phyloP scores from a whole-genome alignment of 2,329 filamentous ascomycete species.

The Plenodomus biglobosus region DNA sequence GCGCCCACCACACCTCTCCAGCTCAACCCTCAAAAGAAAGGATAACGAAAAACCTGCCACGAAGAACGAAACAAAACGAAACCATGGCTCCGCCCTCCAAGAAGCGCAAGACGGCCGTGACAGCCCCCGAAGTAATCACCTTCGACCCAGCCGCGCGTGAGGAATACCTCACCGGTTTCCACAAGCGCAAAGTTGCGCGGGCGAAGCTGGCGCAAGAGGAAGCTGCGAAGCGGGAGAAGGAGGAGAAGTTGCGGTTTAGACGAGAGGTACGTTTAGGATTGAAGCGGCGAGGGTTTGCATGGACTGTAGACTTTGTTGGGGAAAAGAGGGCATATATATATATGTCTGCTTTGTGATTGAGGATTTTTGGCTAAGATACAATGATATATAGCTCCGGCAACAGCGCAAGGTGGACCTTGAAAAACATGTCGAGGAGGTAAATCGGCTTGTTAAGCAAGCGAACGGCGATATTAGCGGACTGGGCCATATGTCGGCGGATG shows the following conservation, averaged over 20 bases:
- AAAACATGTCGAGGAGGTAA: slow-evolving; percentile 76
- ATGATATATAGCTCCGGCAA: slow-evolving; percentile 68
- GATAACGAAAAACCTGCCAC: too few relatives aligned
- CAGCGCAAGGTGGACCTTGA: slow-evolving; percentile 80
- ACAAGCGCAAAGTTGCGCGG: slow-evolving; percentile 88
- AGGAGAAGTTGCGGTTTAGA: slow-evolving; percentile 73
- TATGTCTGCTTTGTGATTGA: too few relatives aligned
- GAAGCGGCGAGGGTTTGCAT: too few relatives aligned
- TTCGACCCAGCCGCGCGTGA: slow-evolving; percentile 80
- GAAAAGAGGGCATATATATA: too few relatives aligned
- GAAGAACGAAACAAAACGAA: background rate
- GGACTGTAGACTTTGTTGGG: too few relatives aligned
- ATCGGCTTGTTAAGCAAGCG: slow-evolving; percentile 67
- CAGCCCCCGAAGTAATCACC: slow-evolving; percentile 72
- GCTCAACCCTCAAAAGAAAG: too few relatives aligned
- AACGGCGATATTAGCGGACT: slow-evolving; percentile 46
- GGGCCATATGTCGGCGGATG: slow-evolving; percentile 35
- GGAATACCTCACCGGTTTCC: slow-evolving; percentile 93
- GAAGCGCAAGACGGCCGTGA: slow-evolving; percentile 42
- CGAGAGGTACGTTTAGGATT: too few relatives aligned
- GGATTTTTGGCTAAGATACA: background rate
- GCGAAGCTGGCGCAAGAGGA: slow-evolving; percentile 82
- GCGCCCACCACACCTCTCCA: too few relatives aligned
- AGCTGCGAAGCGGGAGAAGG: slow-evolving; percentile 72
- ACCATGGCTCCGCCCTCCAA: slow-evolving; percentile 32